Percentiles rank a stretch among this genome's conserved stretches.
Conservation (phyloP, 192 early-diverging fungal species). For the Coemansia biformis region DNA sequence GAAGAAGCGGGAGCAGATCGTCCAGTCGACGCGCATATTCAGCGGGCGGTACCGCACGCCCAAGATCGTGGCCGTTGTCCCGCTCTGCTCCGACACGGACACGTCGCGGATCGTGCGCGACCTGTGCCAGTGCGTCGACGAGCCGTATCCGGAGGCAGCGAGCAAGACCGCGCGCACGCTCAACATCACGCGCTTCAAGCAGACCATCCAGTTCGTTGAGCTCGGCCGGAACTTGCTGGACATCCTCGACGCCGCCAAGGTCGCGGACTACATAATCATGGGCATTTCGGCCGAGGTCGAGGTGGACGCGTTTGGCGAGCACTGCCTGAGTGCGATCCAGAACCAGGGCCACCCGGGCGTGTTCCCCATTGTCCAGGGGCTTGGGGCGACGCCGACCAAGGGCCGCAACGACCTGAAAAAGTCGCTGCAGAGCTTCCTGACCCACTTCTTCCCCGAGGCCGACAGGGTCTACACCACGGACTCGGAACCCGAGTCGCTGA, state of each 20-base stretch:
- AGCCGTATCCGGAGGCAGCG: conserved; percentile 42
- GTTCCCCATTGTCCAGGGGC: conserved; percentile 66
- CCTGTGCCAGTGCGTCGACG: conserved; percentile 52
- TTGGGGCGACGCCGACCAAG: conserved; percentile 61
- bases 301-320: conserved; percentile 90
- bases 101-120: conserved; percentile 43
- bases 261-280: conserved; percentile 86
- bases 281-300: conserved; percentile 83
- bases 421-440: conserved; percentile 77
- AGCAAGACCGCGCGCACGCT: conserved; percentile 14
- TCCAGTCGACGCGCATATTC: conserved; percentile 72
- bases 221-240: conserved; percentile 72
- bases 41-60: conserved; percentile 75
- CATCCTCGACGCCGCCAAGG: conserved; percentile 83
- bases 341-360: conserved; percentile 79
- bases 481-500: conserved; percentile 55
- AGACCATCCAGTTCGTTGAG: conserved; percentile 80
- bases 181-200: conserved; percentile 78
- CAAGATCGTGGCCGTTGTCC: conserved; percentile 86
- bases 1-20: conserved; percentile 72
- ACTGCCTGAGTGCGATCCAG: conserved; percentile 75
- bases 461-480: conserved; percentile 65
- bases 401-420: conserved; percentile 71
- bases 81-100: conserved; percentile 77
- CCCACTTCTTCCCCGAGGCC: conserved; percentile 83